Evolutionary conservation across 2,329 filamentous ascomycete genomes (phyloP), one percentile per base, ranked within the genome.

Genomic region (Cladobotryum mycophilum): DNA sequence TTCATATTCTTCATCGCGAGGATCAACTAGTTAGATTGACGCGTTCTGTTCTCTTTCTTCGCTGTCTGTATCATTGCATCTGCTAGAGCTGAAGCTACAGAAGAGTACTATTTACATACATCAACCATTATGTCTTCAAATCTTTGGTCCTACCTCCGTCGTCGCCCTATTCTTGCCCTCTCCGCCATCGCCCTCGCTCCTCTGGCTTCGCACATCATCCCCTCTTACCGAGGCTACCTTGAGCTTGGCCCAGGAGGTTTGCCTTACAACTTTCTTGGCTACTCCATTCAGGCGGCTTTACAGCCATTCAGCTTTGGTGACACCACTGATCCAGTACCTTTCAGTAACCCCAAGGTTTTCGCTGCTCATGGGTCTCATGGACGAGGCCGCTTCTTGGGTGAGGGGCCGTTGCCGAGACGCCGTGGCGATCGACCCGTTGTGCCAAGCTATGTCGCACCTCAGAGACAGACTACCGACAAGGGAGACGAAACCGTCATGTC

Each of bases 161-260:
- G 38, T 3, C 50, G 45, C 11, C 46, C 50, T 5, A 34, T 52
- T 13, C 35, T 52, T 15, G 37, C 42, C 14, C 36, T 45, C 11
- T 52, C 46, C 8, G 42, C 50, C n/a, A n/a, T 49, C 8, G 46
- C 41, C 7, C 22, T 45, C 11, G 12, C 44, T 14, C 50, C 50
- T 12, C 8, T 52, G 17, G 34, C n/a, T 3, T 54, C 59, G 5
- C 61, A 64, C 47, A 56, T 60, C 17, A 44, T 58, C 41, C 49
- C 55, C 36, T 64, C 61, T 58, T 76, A 76, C 61, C 61, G 55
- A 4, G 64, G 61, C 44, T 76, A 62, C 58, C 64, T 72, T 14
- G 66, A 68, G 1, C 65, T 76, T 33, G 73, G 73, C 13, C 66
- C 64, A 3, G 72, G 74, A 51, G 73, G 73, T 14, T 51, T 74